phyloP scores from a whole-genome alignment of 495 filamentous ascomycete genomes.

The Podospora pseudocomata region DNA sequence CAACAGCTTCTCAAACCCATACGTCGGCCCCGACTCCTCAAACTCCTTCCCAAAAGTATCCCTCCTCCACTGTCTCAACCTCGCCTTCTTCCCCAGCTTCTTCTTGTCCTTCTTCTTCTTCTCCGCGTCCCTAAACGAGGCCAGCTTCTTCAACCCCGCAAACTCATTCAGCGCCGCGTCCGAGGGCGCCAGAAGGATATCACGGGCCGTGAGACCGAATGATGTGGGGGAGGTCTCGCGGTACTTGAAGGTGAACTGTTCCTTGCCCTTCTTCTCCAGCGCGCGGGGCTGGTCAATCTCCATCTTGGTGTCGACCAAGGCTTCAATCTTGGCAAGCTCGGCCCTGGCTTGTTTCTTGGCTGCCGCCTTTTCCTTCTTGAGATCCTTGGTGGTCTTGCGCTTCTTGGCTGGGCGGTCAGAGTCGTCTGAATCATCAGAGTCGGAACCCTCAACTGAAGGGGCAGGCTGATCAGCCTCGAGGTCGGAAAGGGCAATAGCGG shows the following conservation, averaged over 20 bases:
- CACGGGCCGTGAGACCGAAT: constrained; percentile 82
- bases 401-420: constrained; percentile 46
- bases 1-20: constrained; percentile 37
- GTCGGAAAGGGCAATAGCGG: constrained; percentile 19
- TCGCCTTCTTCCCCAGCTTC: constrained; percentile 83
- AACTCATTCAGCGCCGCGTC: constrained; percentile 86
- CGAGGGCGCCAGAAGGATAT: constrained; percentile 82
- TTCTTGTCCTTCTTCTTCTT: constrained; percentile 88
- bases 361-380: constrained; percentile 62
- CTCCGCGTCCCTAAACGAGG: constrained; percentile 77
- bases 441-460: constrained; percentile 34
- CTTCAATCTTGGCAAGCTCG: constrained; percentile 78
- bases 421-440: constrained; percentile 26
- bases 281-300: constrained; percentile 62
- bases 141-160: constrained; percentile 91
- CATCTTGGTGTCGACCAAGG: constrained; percentile 78
- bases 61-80: constrained; percentile 83
- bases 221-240: constrained; percentile 86
- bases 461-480: constrained; percentile 35
- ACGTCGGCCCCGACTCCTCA: constrained; percentile 46
- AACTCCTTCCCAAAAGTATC: constrained; percentile 79
- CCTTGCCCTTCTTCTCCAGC: constrained; percentile 33
- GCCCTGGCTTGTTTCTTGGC: constrained; percentile 70
- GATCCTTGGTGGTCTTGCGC: constrained; percentile 61
- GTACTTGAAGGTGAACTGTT: constrained; percentile 65